These are phyloP conservation scores for Lipomyces mesembrius DNA, from an alignment of 805 yeast genomes.

Conservation along the genomic window DNA sequence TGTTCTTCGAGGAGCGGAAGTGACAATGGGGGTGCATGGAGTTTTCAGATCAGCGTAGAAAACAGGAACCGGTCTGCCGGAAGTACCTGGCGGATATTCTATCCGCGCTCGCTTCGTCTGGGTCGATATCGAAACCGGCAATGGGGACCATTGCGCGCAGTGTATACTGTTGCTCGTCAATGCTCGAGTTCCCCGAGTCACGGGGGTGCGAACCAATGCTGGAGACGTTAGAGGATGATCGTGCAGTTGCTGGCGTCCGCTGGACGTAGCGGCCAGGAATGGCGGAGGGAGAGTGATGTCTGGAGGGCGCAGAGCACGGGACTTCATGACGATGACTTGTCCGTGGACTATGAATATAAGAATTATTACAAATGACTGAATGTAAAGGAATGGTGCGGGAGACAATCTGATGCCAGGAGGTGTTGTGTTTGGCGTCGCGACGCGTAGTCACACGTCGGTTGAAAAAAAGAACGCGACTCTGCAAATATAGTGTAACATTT, in stretches of 20 bases:
- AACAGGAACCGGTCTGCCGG: slow-evolving; percentile 7
- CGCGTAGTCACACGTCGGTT: too few relatives aligned
- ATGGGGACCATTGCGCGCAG: not conserved
- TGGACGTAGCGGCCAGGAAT: slow-evolving; percentile 1
- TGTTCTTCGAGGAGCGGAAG: not conserved
- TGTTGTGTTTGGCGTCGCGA: too few relatives aligned
- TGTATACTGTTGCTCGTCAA: not conserved
- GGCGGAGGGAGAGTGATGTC: slow-evolving; percentile 31
- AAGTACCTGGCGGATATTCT: slow-evolving; percentile 19
- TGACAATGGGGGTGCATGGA: not conserved
- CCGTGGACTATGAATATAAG: not conserved
- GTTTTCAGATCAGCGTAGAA: slow-evolving; percentile 5
- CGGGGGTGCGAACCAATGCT: slow-evolving; percentile 14
- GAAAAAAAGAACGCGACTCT: too few relatives aligned
- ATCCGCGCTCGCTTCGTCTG: slow-evolving; percentile 13
- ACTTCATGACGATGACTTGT: slow-evolving; percentile 14
- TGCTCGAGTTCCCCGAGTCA: not conserved
- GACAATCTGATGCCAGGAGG: not conserved
- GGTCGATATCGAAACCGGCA: not conserved
- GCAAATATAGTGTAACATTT: too few relatives aligned
- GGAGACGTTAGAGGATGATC: slow-evolving; percentile 9
- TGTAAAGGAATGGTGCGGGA: too few relatives aligned
- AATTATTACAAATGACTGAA: not conserved
- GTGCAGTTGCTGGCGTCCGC: not conserved
- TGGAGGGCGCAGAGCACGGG: slow-evolving; percentile 29